Percentiles rank a stretch among this genome's conserved stretches.
Evolutionary conservation across 2,329 filamentous ascomycete genomes (phyloP).

Genomic region (Nigrospora oryzae): DNA sequence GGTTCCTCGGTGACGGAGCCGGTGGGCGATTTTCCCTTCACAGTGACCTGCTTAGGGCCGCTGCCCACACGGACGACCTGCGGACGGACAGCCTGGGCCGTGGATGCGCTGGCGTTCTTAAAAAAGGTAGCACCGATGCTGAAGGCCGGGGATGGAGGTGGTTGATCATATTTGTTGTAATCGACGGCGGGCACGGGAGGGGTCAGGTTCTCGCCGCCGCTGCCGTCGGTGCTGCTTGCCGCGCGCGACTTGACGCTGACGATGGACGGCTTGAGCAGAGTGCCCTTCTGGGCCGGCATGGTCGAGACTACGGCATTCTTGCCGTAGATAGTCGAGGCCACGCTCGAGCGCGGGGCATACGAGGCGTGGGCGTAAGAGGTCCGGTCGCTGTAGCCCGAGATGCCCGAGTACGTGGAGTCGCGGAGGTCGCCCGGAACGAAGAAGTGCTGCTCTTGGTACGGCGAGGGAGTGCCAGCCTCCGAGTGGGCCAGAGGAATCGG

Average conservation of each 20-base stretch:
- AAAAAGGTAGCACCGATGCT: constrained; percentile 62
- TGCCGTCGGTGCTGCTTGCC: constrained; percentile 38
- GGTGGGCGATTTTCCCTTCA: constrained; percentile 14
- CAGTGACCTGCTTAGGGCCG: constrained; percentile 28
- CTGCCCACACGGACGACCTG: constrained; percentile 53
- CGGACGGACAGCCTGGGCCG: constrained; percentile 47
- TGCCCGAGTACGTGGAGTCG: constrained; percentile 81
- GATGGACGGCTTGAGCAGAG: constrained; percentile 81
- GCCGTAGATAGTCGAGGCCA: constrained; percentile 90
- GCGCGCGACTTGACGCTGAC: constrained; percentile 78
- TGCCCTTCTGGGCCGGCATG: constrained; percentile 71
- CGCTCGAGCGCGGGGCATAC: constrained; percentile 58
- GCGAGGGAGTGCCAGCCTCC: constrained; percentile 44
- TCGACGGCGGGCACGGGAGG: constrained; percentile 70
- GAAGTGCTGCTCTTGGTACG: constrained; percentile 75
- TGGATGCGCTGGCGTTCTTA: constrained; percentile 52
- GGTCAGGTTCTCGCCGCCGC: constrained; percentile 52
- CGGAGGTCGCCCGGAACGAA: constrained; percentile 86
- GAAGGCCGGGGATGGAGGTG: constrained; percentile 42
- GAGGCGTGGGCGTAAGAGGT: constrained; percentile 53
- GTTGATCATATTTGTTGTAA: constrained; percentile 45
- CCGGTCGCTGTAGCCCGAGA: constrained; percentile 55
- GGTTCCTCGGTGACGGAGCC: constrained; percentile 10
- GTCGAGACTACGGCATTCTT: constrained; percentile 79
- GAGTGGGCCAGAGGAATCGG: constrained; percentile 70